Base-by-base conservation (phyloP, 768 basidiomycete genomes). In the Lactarius sanguifluus region DNA sequence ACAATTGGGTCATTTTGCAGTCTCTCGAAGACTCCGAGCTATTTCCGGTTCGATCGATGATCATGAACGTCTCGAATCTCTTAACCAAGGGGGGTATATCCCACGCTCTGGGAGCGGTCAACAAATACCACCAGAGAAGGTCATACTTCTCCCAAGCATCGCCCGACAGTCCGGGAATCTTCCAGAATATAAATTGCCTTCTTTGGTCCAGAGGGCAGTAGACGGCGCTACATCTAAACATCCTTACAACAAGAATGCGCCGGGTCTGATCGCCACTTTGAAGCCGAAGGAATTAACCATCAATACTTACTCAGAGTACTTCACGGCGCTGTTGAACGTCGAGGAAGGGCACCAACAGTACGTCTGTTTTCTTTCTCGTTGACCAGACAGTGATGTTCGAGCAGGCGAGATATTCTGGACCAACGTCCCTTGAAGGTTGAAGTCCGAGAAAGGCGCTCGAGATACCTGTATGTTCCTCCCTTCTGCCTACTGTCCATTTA, bases 311-410 rank as follows among this genome's bases (percentile, higher is more conserved):
- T 3, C 40, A 16, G 5, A 63, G 34, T 67, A 45, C 23, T 67
- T 63, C 20, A 45, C 34, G 10, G 57, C 62, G 13, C 32, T 67
- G 40, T 43, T 70, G 3, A 64, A 62, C 15, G 36, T 70, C 4
- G 59, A 68, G 45, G 75, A 76, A 40, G 78, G 81, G 16, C 78
- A 80, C 10, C 85, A 87, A 6, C 84, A 86, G 73, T 70, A 76
- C 30, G 81, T 86, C 4, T 72, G 75, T 28, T 16, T n/a, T 15
- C 10, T 41, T n/a, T 59, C 13, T 43, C 40, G n/a, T 15, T 47
- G n/a, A 18, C 18, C 38, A 23, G 18, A 77, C 43, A 72, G 73
- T 20, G 70, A 80, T 56, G 81, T 87, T 43, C 3, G 25, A 3
- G 1, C 10, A 67, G 66, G 52, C 41, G 32, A 43, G 57, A 67